Conservation (phyloP, 257 asterid genomes). For the Ligustrum vulgare region DNA sequence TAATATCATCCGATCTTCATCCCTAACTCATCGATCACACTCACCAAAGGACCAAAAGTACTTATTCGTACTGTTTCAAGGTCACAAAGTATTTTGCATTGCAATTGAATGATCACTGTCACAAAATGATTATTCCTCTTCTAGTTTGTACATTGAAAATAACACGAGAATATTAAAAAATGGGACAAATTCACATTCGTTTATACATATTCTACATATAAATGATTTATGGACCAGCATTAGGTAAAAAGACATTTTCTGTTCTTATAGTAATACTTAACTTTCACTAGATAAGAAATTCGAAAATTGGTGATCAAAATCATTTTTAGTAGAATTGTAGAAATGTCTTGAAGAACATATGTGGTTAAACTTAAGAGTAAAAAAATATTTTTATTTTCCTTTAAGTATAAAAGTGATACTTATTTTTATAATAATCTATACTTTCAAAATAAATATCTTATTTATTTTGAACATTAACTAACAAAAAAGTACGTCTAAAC, state of each 20-base stretch:
- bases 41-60: slow-evolving; percentile 28
- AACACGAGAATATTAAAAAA: slow-evolving; percentile 21
- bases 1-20: background rate
- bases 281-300: slow-evolving; percentile 19
- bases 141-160: slow-evolving; percentile 19
- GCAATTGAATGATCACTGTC: background rate
- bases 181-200: slow-evolving; percentile 19
- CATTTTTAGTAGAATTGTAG: slow-evolving; percentile 36
- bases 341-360: slow-evolving; percentile 19
- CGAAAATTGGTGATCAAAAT: slow-evolving; percentile 41
- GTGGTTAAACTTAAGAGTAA: background rate
- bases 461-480: no score
- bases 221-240: slow-evolving; percentile 14
- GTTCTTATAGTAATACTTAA: slow-evolving; percentile 21
- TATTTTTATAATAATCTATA: no score
- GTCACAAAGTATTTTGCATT: background rate
- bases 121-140: slow-evolving; percentile 19
- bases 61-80: slow-evolving; percentile 29
- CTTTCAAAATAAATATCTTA: no score
- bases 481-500: no score
- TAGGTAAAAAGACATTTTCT: slow-evolving; percentile 33
- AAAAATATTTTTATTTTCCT: no score
- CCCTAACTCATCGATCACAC: background rate
- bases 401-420: no score
- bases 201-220: background rate